Conservation (phyloP, 148 eudicot species). For the Limonium bicolor region DNA sequence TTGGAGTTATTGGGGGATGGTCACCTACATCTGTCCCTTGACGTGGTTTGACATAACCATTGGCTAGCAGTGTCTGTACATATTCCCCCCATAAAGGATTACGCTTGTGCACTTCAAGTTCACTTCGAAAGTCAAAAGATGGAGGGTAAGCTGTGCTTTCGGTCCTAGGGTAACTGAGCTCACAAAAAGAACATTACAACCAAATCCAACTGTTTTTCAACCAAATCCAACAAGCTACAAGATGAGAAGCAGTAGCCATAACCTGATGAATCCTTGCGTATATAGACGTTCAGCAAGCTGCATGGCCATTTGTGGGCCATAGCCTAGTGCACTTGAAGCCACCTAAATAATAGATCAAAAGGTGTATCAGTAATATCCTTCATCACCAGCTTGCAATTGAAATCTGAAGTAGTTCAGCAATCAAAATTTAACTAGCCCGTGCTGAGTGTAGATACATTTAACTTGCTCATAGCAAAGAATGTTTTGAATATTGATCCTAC, state of each 20-base stretch:
- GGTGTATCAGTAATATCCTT: too few relatives aligned
- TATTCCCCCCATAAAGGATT: slow-evolving; percentile 59
- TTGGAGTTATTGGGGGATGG: slow-evolving; percentile 95
- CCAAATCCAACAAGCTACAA: neutral
- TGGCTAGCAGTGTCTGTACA: slow-evolving; percentile 36
- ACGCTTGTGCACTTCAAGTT: slow-evolving; percentile 37
- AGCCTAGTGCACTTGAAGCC: slow-evolving; percentile 88
- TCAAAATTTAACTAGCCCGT: too few relatives aligned
- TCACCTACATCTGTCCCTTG: slow-evolving; percentile 88
- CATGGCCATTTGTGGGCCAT: slow-evolving; percentile 91
- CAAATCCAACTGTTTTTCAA: neutral
- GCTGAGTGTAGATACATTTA: too few relatives aligned
- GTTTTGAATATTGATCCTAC: too few relatives aligned
- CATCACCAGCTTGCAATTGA: too few relatives aligned
- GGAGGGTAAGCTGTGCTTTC: slow-evolving; percentile 96
- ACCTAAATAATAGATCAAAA: too few relatives aligned
- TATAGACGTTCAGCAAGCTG: slow-evolving; percentile 90
- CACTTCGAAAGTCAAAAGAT: slow-evolving; percentile 71
- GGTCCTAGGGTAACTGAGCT: slow-evolving; percentile 77
- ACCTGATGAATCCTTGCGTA: slow-evolving; percentile 98
- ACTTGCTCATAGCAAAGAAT: too few relatives aligned
- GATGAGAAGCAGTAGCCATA: slow-evolving; percentile 5
- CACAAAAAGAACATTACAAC: neutral
- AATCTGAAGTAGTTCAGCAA: too few relatives aligned
- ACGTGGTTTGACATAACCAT: slow-evolving; percentile 59